These are phyloP conservation scores for Colletotrichum phormii DNA, from an alignment of 2,329 filamentous ascomycete species.

Conservation along the genomic window DNA sequence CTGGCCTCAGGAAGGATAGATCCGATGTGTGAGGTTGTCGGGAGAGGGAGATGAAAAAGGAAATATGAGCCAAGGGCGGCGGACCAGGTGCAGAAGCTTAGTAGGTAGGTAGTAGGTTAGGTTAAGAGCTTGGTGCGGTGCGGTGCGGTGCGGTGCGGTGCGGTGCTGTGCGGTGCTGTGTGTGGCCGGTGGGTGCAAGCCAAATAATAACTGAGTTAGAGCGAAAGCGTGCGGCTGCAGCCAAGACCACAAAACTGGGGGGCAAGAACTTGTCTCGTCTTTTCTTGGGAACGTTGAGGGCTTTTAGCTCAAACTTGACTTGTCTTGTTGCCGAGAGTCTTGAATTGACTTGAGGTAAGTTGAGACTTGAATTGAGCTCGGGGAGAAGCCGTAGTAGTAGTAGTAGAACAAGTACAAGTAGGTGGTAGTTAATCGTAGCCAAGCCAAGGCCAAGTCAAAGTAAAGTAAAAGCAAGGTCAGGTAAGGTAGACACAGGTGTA, in stretches of 20 bases:
- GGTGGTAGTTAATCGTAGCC: neutral
- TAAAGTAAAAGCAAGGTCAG: slow-evolving; percentile 1
- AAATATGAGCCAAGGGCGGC: slow-evolving; percentile 21
- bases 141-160: too few species aligned
- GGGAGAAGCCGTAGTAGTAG: neutral
- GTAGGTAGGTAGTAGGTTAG: too few species aligned
- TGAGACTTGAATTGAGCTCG: neutral
- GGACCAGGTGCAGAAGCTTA: slow-evolving; percentile 1
- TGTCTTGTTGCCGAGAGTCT: neutral
- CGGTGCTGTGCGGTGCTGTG: too few species aligned
- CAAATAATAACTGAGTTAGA: neutral
- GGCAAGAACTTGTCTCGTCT: neutral
- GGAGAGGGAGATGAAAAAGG: slow-evolving; percentile 23
- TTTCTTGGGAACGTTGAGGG: neutral
- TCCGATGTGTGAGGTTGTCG: slow-evolving; percentile 28
- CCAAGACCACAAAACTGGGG: neutral
- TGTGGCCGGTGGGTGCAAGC: neutral
- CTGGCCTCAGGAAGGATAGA: slow-evolving; percentile 13
- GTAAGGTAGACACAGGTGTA: neutral
- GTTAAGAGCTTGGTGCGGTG: too few species aligned
- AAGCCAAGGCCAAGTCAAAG: neutral
- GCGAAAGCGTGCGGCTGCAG: neutral
- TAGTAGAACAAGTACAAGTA: neutral
- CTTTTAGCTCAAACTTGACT: neutral
- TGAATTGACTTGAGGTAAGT: neutral